Percentiles rank a stretch among this genome's conserved stretches.
phyloP scores from a whole-genome alignment of 140 eudicot genomes.

The Senecio squalidus region DNA sequence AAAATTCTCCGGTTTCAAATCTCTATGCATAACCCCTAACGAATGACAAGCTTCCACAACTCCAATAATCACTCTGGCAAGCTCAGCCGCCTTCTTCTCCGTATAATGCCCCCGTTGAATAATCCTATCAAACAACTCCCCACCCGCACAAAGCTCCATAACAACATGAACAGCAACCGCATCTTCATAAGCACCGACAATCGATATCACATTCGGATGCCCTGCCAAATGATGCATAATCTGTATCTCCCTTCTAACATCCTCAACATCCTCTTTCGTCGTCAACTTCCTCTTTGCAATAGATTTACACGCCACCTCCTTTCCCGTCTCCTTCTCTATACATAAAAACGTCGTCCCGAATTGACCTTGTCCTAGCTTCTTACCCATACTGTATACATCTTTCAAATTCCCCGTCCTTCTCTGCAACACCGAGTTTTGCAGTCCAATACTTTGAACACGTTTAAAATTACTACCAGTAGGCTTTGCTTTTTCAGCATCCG shows the following conservation, averaged over 20 bases:
- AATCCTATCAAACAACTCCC: constrained; percentile 87
- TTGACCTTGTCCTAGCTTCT: constrained; percentile 89
- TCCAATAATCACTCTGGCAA: constrained; percentile 71
- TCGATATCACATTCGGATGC: constrained; percentile 61
- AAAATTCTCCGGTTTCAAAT: constrained; percentile 88
- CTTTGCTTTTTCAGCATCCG: not conserved
- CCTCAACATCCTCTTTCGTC: constrained; percentile 84
- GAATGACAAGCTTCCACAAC: constrained; percentile 84
- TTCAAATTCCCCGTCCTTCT: constrained; percentile 69
- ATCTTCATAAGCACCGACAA: constrained; percentile 88
- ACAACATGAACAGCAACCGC: constrained; percentile 86
- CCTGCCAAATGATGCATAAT: constrained; percentile 94
- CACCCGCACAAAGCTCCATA: constrained; percentile 93
- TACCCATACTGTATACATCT: constrained; percentile 61
- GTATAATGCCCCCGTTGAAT: constrained; percentile 85
- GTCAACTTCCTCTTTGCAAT: constrained; percentile 79
- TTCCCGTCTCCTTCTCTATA: constrained; percentile 51
- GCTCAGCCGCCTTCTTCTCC: constrained; percentile 90
- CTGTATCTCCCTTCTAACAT: constrained; percentile 93
- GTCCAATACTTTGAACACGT: constrained; percentile 55
- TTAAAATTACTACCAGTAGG: constrained; percentile 20
- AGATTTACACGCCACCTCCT: constrained; percentile 75
- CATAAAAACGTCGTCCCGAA: constrained; percentile 77
- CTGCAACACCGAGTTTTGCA: constrained; percentile 64
- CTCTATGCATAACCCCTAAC: constrained; percentile 92